Conservation (phyloP, 345 rosid species). For the Ceriops tagal region DNA sequence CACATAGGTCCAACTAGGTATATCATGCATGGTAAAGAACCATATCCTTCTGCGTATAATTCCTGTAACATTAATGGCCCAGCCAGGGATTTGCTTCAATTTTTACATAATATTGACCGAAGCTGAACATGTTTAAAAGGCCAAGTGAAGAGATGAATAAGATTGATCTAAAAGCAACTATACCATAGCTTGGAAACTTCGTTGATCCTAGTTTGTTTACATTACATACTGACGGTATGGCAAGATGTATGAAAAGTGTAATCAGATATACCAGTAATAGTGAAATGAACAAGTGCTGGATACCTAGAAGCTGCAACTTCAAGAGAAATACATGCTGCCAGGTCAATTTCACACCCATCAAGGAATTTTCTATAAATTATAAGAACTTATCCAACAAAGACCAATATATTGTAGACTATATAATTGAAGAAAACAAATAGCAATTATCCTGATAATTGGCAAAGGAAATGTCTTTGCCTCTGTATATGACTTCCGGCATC, state of each 20-base stretch:
- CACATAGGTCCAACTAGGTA: neutral
- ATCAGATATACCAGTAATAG: too few species aligned
- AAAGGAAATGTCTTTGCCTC: constrained; percentile 51
- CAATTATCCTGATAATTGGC: constrained; percentile 8
- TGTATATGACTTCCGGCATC: constrained; percentile 95
- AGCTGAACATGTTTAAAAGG: too few species aligned
- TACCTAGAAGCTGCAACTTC: too few species aligned
- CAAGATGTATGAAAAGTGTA: too few species aligned
- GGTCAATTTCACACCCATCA: too few species aligned
- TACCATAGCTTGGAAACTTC: neutral
- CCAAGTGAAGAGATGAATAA: too few species aligned
- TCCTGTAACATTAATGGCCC: neutral
- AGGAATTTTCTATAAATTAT: too few species aligned
- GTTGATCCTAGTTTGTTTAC: neutral
- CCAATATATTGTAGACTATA: neutral
- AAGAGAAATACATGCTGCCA: too few species aligned
- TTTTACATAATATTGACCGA: too few species aligned
- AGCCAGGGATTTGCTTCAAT: neutral
- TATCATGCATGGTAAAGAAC: neutral
- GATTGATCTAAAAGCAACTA: neutral
- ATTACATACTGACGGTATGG: neutral
- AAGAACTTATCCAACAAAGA: neutral
- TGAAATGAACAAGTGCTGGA: too few species aligned
- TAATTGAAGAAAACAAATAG: constrained; percentile 6
- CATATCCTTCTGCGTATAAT: neutral